Base-by-base conservation (phyloP, 352 stramenopile species). In the Phytophthora idaei region DNA sequence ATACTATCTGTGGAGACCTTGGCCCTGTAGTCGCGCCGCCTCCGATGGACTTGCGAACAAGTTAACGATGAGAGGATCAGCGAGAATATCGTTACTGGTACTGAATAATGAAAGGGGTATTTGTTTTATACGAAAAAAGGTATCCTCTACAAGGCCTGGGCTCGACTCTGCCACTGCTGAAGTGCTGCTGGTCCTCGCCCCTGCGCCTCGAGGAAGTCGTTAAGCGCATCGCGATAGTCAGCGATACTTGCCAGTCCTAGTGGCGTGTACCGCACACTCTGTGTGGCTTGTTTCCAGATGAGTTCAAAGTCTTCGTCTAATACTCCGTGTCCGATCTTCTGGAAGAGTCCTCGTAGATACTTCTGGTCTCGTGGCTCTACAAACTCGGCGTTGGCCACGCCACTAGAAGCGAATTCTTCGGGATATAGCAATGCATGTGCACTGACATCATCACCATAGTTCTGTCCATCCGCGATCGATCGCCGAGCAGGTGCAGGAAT, bases 381-480 rank as follows among this genome's bases (percentile, higher is more conserved):
- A 57, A 97, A 97, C 75, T 97, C 91, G 31, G 80, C 77, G 57
- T 98, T 90, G 42, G 81, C 64, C 31, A 97, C 78, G 29, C 90
- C 90, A 50, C 89, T 81, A 8, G 78, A 84, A 14, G 87, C 78
- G 68, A 97, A 96, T 58, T 91, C 65, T 32, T 92, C 82, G 0
- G 91, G 90, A 61, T 97, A 93, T 34, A 98, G 62, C 51, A 98
- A 77, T 47, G 92, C 81, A 37, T 92, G 80, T 41, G 82, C 87
- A 55, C 68, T 82, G 25, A 80, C 73, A 69, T 97, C 90, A 57
- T 97, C 90, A 47, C 91, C 91, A 64, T 97, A 97, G 65, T 98
- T 98, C 64, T 97, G 90, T 34, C 66, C 76, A 63, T 97, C 90
- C 7, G 90, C 91, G n/a, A 98, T 77, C 5, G 90, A 97, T 14